phyloP scores from a whole-genome alignment of 306 rosid genomes.

The Cicer yamashitae region DNA sequence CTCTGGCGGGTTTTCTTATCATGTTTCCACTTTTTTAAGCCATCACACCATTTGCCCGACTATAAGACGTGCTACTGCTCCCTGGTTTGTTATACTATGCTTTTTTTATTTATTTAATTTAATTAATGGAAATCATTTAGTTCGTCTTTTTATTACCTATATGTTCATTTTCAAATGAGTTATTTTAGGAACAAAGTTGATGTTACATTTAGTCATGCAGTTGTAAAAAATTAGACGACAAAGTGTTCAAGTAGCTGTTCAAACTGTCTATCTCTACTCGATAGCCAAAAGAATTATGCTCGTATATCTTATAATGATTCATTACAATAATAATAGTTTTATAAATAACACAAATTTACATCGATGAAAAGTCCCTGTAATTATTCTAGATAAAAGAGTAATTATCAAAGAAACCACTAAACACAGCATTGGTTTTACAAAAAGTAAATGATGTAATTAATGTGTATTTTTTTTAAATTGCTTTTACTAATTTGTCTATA shows the following conservation, averaged over 20 bases:
- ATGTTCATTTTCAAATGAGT: not conserved
- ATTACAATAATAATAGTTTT: not conserved
- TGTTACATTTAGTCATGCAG: slow-evolving; percentile 4
- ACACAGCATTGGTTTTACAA: too few relatives aligned
- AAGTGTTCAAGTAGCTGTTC: not conserved
- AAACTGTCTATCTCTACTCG: not conserved
- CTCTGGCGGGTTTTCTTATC: slow-evolving; percentile 22
- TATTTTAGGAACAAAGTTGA: not conserved
- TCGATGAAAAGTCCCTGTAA: too few relatives aligned
- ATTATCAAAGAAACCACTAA: too few relatives aligned
- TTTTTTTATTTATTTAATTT: not conserved
- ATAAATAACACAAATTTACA: not conserved
- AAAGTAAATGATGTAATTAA: too few relatives aligned
- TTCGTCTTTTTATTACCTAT: not conserved
- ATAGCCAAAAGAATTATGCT: not conserved
- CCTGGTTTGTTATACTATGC: not conserved
- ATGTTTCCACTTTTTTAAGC: slow-evolving; percentile 22
- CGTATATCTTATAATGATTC: not conserved
- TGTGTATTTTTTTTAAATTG: too few relatives aligned
- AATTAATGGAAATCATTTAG: not conserved
- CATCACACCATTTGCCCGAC: slow-evolving; percentile 8
- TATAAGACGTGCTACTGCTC: not conserved
- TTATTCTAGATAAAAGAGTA: too few relatives aligned
- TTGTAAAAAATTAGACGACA: not conserved
- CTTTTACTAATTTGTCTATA: too few relatives aligned